Percentiles rank a stretch among this genome's conserved stretches.
Conservation (phyloP, 2,329 filamentous ascomycete species). For the Exophiala bonariae region DNA sequence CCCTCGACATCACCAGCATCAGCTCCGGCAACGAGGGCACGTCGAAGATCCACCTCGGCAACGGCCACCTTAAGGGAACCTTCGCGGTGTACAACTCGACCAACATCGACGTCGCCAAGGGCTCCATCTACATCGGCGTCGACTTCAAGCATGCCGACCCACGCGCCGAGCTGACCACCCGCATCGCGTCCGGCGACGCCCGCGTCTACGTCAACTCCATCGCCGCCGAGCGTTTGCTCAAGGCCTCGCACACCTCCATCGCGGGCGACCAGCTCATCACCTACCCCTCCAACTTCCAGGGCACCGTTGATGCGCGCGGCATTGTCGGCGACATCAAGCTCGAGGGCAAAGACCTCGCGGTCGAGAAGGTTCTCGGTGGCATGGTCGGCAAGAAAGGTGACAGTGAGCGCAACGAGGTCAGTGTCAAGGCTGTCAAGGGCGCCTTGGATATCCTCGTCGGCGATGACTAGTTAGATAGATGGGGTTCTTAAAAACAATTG, state of each 20-base stretch:
- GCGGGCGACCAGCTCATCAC: slow-evolving; percentile 20
- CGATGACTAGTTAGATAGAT: too few relatives aligned
- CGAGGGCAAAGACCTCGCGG: slow-evolving; percentile 17
- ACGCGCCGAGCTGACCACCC: slow-evolving; percentile 15
- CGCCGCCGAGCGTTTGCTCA: slow-evolving; percentile 13
- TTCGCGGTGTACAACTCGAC: slow-evolving; percentile 19
- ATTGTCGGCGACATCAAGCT: slow-evolving; percentile 18
- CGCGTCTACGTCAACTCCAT: slow-evolving; percentile 19
- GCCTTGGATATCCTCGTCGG: slow-evolving; percentile 20
- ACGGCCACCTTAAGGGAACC: slow-evolving; percentile 16
- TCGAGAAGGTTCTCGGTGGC: slow-evolving; percentile 20
- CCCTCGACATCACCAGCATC: slow-evolving; percentile 16
- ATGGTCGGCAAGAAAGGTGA: slow-evolving; percentile 16
- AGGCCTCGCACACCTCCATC: slow-evolving; percentile 10
- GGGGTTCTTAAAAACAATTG: too few relatives aligned
- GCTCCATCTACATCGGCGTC: slow-evolving; percentile 15
- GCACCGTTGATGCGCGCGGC: slow-evolving; percentile 18
- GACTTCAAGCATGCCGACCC: slow-evolving; percentile 12
- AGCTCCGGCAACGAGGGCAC: slow-evolving; percentile 12
- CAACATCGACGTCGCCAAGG: slow-evolving; percentile 10
- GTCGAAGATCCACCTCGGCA: slow-evolving; percentile 15
- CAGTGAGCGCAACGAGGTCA: slow-evolving; percentile 13
- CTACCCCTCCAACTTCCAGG: slow-evolving; percentile 20
- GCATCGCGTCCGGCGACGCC: slow-evolving; percentile 14
- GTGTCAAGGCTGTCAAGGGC: slow-evolving; percentile 17